A percentile compares a stretch with the other conserved stretches of the same genome.
Conservation (phyloP, 2,329 filamentous ascomycete species). For the Colletotrichum nymphaeae region DNA sequence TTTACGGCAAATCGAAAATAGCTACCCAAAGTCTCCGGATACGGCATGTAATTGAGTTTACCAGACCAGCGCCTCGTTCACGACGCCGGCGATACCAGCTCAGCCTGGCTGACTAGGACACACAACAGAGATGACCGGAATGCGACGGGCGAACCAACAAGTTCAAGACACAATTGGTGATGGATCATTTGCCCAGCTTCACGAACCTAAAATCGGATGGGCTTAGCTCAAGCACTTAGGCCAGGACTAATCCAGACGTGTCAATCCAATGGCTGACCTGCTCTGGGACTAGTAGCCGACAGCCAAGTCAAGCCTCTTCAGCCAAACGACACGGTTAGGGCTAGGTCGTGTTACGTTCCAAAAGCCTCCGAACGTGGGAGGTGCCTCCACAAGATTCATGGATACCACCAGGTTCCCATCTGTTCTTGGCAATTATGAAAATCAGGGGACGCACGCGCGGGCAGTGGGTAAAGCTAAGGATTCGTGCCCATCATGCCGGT, state of each 20-base stretch:
- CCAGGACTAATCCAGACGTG: not conserved
- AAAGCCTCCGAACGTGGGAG: not conserved
- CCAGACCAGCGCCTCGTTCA: not conserved
- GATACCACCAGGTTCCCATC: not conserved
- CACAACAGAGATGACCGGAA: not conserved
- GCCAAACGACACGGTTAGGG: not conserved
- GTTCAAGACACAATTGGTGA: not conserved
- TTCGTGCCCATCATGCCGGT: not conserved
- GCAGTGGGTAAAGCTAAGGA: not conserved
- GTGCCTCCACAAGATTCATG: not conserved
- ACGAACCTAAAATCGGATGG: not conserved
- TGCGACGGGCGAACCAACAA: not conserved
- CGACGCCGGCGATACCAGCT: conserved; percentile 4
- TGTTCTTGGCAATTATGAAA: not conserved
- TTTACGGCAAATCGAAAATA: conserved; percentile 8
- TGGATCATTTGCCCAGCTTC: not conserved
- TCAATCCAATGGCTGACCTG: not conserved
- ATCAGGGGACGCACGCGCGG: not conserved
- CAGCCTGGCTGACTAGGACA: not conserved
- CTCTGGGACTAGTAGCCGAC: not conserved
- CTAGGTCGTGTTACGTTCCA: not conserved
- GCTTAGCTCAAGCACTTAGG: not conserved
- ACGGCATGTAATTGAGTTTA: not conserved
- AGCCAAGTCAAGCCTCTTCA: not conserved
- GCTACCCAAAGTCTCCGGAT: conserved; percentile 13